phyloP scores from a whole-genome alignment of 2,329 filamentous ascomycete genomes.

The Monosporascus sp. region DNA sequence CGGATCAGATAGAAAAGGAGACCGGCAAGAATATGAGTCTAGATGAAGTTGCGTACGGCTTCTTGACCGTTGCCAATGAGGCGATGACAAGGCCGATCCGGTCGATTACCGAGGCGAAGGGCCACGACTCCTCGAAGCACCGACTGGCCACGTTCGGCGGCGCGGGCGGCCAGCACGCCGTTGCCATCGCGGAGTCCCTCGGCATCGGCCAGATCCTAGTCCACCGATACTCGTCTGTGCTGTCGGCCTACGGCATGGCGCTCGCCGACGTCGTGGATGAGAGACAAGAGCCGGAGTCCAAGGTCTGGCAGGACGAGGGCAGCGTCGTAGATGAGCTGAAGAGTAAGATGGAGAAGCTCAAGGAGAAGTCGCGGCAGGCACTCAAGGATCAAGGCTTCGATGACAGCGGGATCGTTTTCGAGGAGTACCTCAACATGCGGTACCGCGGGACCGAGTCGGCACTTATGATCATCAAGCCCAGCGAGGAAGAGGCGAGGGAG shows the following conservation, averaged over 20 bases:
- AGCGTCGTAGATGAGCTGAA: slow-evolving; percentile 59
- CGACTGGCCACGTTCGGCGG: slow-evolving; percentile 90
- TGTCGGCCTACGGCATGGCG: slow-evolving; percentile 91
- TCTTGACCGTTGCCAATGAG: slow-evolving; percentile 85
- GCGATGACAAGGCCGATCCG: slow-evolving; percentile 88
- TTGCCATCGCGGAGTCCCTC: slow-evolving; percentile 81
- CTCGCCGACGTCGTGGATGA: slow-evolving; percentile 91
- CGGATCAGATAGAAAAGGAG: slow-evolving; percentile 74
- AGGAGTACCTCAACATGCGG: slow-evolving; percentile 91
- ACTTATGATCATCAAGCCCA: slow-evolving; percentile 80
- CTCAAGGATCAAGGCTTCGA: slow-evolving; percentile 76
- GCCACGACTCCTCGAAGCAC: slow-evolving; percentile 85
- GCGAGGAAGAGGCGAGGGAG: slow-evolving; percentile 53
- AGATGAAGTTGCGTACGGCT: slow-evolving; percentile 85
- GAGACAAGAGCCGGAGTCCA: slow-evolving; percentile 70
- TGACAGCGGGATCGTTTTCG: slow-evolving; percentile 70
- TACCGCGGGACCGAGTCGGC: slow-evolving; percentile 89
- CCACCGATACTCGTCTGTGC: slow-evolving; percentile 80
- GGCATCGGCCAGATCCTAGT: slow-evolving; percentile 82
- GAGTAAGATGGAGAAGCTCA: slow-evolving; percentile 72
- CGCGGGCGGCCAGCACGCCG: slow-evolving; percentile 85
- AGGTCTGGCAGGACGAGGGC: slow-evolving; percentile 55
- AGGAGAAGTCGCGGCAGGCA: slow-evolving; percentile 64
- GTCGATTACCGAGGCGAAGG: slow-evolving; percentile 86
- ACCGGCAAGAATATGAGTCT: slow-evolving; percentile 65